Conservation (phyloP, 2,329 filamentous ascomycete genomes). For the Paecilomyces niveus region DNA sequence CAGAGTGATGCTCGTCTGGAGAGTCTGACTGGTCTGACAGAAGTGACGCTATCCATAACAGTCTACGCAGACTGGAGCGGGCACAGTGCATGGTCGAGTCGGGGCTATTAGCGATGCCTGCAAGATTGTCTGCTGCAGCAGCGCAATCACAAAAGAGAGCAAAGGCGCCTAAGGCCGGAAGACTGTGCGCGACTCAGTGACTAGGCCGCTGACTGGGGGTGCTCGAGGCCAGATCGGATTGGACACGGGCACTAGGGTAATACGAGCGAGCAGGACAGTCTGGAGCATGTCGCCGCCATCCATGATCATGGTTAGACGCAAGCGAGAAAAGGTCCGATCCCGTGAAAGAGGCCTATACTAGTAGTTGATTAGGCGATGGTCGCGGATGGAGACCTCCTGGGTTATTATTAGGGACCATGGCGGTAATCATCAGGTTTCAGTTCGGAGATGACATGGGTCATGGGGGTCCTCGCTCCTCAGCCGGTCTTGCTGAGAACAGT, state of each 20-base stretch:
- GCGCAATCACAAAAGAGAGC: not conserved
- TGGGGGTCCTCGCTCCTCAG: not conserved
- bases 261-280: not conserved
- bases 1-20: not conserved
- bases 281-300: not conserved
- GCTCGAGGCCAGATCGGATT: not conserved
- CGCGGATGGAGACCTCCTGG: not conserved
- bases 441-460: not conserved
- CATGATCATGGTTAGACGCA: not conserved
- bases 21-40: not conserved
- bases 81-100: not conserved
- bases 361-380: not conserved
- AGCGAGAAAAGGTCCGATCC: not conserved
- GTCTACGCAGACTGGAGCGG: not conserved
- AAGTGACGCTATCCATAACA: not conserved
- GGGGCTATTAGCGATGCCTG: not conserved
- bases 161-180: not conserved
- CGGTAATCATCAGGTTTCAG: not conserved
- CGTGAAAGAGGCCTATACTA: not conserved
- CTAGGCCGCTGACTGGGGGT: not conserved
- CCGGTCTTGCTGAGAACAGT: not conserved
- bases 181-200: not conserved
- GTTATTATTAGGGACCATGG: not conserved
- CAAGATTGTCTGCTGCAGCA: not conserved
- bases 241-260: not conserved